These are phyloP conservation scores for Lizonia empirigonia DNA, from an alignment of 2,329 filamentous ascomycete genomes.

Conservation along the genomic window DNA sequence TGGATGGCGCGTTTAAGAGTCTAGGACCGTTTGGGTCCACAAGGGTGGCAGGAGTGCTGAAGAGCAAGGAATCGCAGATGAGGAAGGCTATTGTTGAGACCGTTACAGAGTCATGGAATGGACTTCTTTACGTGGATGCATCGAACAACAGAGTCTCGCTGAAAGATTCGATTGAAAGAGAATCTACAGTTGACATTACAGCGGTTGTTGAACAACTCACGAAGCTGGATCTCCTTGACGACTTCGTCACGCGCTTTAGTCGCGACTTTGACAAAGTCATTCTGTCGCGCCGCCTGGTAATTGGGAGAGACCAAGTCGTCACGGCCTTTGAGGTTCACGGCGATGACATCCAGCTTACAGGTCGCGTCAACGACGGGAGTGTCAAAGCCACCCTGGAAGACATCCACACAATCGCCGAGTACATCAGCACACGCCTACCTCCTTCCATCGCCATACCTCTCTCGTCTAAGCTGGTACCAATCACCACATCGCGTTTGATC, in stretches of 20 bases:
- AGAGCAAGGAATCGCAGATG: conserved; percentile 68
- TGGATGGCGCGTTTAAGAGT: conserved; percentile 60
- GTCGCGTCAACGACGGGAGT: conserved; percentile 34
- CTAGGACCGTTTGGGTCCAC: conserved; percentile 67
- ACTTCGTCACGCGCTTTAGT: conserved; percentile 65
- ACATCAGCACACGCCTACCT: conserved; percentile 59
- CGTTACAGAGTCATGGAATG: conserved; percentile 73
- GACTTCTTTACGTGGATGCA: conserved; percentile 67
- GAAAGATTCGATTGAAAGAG: conserved; percentile 52
- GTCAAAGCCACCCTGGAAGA: conserved; percentile 40
- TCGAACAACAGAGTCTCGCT: conserved; percentile 63
- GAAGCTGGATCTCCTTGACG: conserved; percentile 50
- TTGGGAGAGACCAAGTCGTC: conserved; percentile 43
- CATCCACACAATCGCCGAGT: conserved; percentile 53
- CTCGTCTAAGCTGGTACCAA: conserved; percentile 71
- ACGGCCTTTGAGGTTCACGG: conserved; percentile 42
- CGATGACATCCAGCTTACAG: conserved; percentile 42
- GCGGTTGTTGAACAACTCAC: conserved; percentile 45
- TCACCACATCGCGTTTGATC: conserved; percentile 70
- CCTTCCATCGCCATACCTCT: conserved; percentile 58
- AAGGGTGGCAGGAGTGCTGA: conserved; percentile 68
- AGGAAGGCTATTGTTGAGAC: conserved; percentile 69
- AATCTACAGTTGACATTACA: conserved; percentile 37
- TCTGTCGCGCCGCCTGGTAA: conserved; percentile 62
- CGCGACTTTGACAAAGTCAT: conserved; percentile 67